Conservation (phyloP, 192 early-diverging fungal species). For the Pilobolus umbonatus region DNA sequence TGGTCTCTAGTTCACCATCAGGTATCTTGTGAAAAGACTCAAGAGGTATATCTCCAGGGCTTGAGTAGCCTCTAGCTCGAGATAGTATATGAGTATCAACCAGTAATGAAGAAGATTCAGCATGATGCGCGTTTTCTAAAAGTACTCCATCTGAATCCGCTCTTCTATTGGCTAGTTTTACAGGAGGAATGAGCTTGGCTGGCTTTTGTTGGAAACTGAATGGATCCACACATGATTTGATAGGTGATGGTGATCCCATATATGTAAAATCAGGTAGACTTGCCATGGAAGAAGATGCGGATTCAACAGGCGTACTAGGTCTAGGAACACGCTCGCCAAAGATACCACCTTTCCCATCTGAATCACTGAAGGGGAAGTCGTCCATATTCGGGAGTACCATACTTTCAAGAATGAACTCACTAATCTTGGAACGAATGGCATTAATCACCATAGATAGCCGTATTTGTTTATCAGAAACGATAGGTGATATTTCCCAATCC, state of each 20-base stretch:
- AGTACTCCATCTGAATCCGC: neutral
- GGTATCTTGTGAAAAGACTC: neutral
- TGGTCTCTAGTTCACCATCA: neutral
- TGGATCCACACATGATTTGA: neutral
- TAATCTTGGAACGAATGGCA: constrained; percentile 80
- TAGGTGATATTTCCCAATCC: constrained; percentile 67
- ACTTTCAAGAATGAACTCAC: constrained; percentile 71
- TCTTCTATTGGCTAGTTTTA: too few relatives aligned
- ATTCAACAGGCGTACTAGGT: neutral
- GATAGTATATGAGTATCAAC: too few relatives aligned
- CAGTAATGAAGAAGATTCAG: too few relatives aligned
- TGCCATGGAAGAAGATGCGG: neutral
- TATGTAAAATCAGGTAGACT: neutral
- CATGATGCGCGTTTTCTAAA: neutral
- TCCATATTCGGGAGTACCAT: constrained; percentile 89
- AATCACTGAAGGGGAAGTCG: constrained; percentile 72
- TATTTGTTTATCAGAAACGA: constrained; percentile 82
- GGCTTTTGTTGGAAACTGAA: too few relatives aligned
- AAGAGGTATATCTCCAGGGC: neutral
- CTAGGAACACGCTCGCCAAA: constrained; percentile 36
- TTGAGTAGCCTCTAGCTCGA: constrained; percentile 9
- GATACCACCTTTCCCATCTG: constrained; percentile 51
- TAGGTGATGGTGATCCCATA: neutral
- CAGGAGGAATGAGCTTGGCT: too few relatives aligned
- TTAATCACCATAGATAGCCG: constrained; percentile 73